These are phyloP conservation scores for Thalassiosira ordinaria DNA, from an alignment of 352 stramenopile species.

Conservation along the genomic window DNA sequence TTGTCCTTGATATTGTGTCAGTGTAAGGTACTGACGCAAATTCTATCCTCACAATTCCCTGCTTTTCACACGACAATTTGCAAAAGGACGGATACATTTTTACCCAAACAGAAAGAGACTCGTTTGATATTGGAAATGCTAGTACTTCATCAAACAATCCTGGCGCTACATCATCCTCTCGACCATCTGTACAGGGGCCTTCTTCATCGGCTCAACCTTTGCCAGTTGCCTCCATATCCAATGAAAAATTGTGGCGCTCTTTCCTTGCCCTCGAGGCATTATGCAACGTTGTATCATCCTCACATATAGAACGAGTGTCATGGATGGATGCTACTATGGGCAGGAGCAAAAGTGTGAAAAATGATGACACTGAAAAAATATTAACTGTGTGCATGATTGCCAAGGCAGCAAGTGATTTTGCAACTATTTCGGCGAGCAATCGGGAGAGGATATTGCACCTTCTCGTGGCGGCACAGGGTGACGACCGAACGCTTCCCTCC, in stretches of 20 bases:
- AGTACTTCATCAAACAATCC: slow-evolving; percentile 16
- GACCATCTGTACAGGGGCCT: slow-evolving; percentile 17
- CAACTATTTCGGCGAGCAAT: slow-evolving; percentile 80
- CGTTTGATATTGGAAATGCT: slow-evolving; percentile 53
- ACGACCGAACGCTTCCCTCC: slow-evolving; percentile 15
- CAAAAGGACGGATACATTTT: slow-evolving; percentile 66
- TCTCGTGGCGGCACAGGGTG: slow-evolving; percentile 58
- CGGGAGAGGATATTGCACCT: slow-evolving; percentile 79
- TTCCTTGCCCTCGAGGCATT: slow-evolving; percentile 57
- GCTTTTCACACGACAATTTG: too few species aligned
- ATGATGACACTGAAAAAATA: not conserved
- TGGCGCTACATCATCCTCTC: slow-evolving; percentile 23
- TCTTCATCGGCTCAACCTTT: slow-evolving; percentile 23
- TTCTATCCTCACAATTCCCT: too few species aligned
- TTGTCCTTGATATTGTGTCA: slow-evolving; percentile 33
- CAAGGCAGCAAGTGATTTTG: slow-evolving; percentile 80
- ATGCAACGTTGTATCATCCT: slow-evolving; percentile 34
- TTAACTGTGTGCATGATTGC: slow-evolving; percentile 50
- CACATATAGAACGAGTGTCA: slow-evolving; percentile 46
- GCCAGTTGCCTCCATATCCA: slow-evolving; percentile 40
- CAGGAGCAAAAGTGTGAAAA: not conserved
- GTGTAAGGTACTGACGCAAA: too few species aligned
- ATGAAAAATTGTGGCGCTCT: slow-evolving; percentile 57
- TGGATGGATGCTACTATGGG: slow-evolving; percentile 41
- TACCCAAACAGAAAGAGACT: slow-evolving; percentile 62